Base-by-base conservation (phyloP, 495 filamentous ascomycete genomes). In the Lindgomyces ingoldianus region DNA sequence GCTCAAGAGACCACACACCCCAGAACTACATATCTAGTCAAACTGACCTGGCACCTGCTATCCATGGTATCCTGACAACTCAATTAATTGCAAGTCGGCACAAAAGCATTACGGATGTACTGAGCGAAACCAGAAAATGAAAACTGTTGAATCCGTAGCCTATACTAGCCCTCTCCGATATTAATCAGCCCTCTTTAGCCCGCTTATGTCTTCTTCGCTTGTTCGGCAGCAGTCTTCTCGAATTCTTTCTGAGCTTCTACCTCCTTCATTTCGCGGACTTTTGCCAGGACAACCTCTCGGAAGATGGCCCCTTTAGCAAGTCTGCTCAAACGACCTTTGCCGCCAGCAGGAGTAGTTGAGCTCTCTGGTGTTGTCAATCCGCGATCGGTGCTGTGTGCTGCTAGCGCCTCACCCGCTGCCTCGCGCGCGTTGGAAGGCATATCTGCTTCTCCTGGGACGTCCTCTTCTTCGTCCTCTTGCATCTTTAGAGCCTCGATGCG, bases 401-500 rank as follows among this genome's bases (percentile, higher is more conserved):
- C 69, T 53, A 77, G 57, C 18, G 75, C 71, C 67, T 76, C 68
- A 57, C 73, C 66, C 24, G 76, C 77, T 42, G 75, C 76, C 58
- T 77, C 60, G 25, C 47, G 53, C n/a, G 77, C 60, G 51, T 89
- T 84, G 47, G 85, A 82, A 3, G 87, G 87, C 57, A 87, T 76
- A 55, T 84, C 85, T 21, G 85, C 74, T 63, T 85, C 79, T 25
- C 79, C 80, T 10, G 88, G 85, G 51, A 89, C 86, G 56, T 88
- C 84, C 19, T 90, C 90, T 21, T 86, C 85, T 46, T 95, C 91
- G 46, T 96, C 91, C 69, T 96, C 94, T 75, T 94, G 89, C 83
- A 96, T 92, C 80, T 91, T 96, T 77, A 99, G 87, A 18, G 91
- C 85, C 74, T 96, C 93, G 78, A 99, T 99, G 65, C 95, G 91